These are phyloP conservation scores for Colletotrichum australisinense DNA, from an alignment of 2,329 filamentous ascomycete genomes.

Conservation along the genomic window DNA sequence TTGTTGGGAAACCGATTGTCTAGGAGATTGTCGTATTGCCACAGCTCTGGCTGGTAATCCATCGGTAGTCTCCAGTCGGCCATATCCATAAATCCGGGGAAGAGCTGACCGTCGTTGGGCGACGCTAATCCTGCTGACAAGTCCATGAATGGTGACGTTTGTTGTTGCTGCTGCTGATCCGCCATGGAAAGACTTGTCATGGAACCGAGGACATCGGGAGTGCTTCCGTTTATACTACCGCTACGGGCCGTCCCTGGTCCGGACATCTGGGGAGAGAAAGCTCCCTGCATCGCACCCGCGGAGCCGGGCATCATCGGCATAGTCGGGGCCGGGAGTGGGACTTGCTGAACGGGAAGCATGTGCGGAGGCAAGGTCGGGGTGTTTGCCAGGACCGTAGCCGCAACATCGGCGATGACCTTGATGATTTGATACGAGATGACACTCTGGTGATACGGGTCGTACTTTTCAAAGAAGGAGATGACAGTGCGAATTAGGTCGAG, in stretches of 20 bases:
- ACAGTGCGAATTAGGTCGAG: conserved; percentile 31
- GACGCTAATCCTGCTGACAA: not conserved
- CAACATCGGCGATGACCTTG: conserved; percentile 22
- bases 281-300: not conserved
- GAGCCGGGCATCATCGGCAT: not conserved
- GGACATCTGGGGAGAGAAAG: not conserved
- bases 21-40: conserved; percentile 20
- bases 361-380: conserved; percentile 28
- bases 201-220: conserved; percentile 1
- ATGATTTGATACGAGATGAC: conserved; percentile 24
- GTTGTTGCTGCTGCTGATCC: conserved; percentile 9
- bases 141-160: not conserved
- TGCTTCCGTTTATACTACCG: conserved; percentile 6
- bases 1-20: not conserved
- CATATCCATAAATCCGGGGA: conserved; percentile 19
- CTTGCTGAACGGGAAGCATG: conserved; percentile 13
- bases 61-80: conserved; percentile 28
- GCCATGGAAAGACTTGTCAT: conserved; percentile 30
- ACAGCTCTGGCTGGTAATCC: conserved; percentile 30
- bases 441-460: conserved; percentile 13
- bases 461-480: conserved; percentile 30
- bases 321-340: not conserved
- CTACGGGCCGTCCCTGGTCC: not conserved
- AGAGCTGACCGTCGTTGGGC: conserved; percentile 1
- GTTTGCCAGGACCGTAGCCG: conserved; percentile 27